Conservation (phyloP, 2,329 filamentous ascomycete genomes). For the Botrytis sinoallii region DNA sequence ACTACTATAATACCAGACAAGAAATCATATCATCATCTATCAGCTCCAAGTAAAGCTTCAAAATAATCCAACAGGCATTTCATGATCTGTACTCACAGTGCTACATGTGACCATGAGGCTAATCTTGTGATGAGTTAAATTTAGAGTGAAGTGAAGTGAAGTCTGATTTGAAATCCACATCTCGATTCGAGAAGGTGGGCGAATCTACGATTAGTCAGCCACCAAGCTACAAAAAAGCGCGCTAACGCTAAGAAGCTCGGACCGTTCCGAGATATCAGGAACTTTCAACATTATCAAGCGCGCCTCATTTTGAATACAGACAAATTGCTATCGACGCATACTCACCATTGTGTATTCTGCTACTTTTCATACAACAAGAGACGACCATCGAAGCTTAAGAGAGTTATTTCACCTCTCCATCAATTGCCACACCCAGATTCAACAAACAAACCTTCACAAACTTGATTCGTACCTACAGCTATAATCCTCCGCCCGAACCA, state of each 20-base stretch:
- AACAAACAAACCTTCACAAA: background rate
- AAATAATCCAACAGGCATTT: background rate
- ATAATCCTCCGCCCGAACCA: background rate
- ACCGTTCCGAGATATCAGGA: slow-evolving; percentile 11
- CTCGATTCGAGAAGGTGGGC: background rate
- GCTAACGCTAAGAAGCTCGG: slow-evolving; percentile 13
- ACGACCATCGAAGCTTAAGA: background rate
- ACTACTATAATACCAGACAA: background rate
- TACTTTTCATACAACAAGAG: background rate
- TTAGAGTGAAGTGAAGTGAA: slow-evolving; percentile 1
- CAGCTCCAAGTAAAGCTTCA: background rate
- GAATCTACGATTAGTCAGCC: slow-evolving; percentile 7
- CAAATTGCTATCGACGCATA: slow-evolving; percentile 1
- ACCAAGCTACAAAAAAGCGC: background rate
- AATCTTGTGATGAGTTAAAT: background rate
- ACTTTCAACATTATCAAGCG: slow-evolving; percentile 11
- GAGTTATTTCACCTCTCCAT: background rate
- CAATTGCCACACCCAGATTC: background rate
- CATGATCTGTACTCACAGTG: background rate
- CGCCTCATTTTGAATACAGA: background rate
- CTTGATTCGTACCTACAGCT: background rate
- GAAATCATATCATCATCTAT: background rate
- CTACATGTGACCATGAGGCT: background rate
- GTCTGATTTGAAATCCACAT: slow-evolving; percentile 6
- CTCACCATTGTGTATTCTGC: background rate